Evolutionary conservation across 2,329 filamentous ascomycete genomes (phyloP), one percentile per base, ranked within the genome.

Genomic region (Sarocladium oryzae): DNA sequence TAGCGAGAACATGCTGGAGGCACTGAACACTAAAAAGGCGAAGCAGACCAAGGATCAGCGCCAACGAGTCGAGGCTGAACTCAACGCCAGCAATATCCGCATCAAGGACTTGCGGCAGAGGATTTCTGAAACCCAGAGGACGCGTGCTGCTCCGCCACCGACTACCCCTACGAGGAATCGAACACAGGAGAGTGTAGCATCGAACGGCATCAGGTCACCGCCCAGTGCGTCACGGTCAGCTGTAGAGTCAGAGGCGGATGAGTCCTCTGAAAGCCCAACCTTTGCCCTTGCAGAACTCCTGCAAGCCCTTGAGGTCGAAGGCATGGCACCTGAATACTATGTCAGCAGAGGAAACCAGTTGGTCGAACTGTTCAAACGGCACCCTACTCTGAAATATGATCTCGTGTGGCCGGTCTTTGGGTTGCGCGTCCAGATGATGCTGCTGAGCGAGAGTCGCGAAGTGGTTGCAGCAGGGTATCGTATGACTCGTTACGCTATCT

Each of bases 1-100:
- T 18, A 96, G 92, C 53, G 93, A 99, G 74, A 99, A 99, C 66
- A 85, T 99, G 81, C 76, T 99, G 35, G 93, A 99, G 72, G 93
- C 93, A 11, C 73, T 99, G 57, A 89, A 96, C 66, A 81, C 84
- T 40, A 99, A 99, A 70, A 96, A 95, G 67, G 86, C 89, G 41
- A 99, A 97, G 70, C 92, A 97, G 66, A 87, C 88, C 56, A 95
- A 91, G 65, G 92, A 92, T 54, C 88, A 92, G 64, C 81, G 88
- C 40, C 74, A 79, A 54, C 79, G 81, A 59, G 88, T 91, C 24
- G 88, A 99, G 71, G 86, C 88, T 48, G 93, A 99, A 71, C 76
- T 99, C 58, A 93, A 85, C 64, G 85, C 89, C 32, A 95, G 91
- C 21, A 97, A 95, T 68, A 76, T 80, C 63, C 81, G 75, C 63